These are phyloP conservation scores for Podaxis sp. DNA, from an alignment of 768 basidiomycete species.

Conservation along the genomic window DNA sequence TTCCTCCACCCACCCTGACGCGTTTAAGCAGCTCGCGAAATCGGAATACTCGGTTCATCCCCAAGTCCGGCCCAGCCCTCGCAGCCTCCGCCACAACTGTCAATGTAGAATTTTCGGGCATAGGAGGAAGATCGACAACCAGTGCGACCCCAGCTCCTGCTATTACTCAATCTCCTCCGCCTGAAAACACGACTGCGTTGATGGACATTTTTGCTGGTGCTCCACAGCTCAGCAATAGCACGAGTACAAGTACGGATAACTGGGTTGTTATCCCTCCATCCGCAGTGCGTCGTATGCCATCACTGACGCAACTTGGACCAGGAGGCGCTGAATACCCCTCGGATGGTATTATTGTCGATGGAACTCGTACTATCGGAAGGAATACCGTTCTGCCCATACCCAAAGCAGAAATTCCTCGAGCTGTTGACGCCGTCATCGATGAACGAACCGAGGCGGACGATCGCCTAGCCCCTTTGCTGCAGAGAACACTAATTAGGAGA, in stretches of 20 bases:
- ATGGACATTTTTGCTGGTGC: conserved; percentile 96
- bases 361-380: conserved; percentile 15
- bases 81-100: conserved; percentile 89
- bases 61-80: conserved; percentile 80
- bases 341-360: background rate
- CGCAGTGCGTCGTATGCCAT: conserved; percentile 21
- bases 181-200: conserved; percentile 30
- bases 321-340: background rate
- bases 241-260: conserved; percentile 39
- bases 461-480: conserved; percentile 47
- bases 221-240: conserved; percentile 33
- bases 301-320: conserved; percentile 9
- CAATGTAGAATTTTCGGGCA: conserved; percentile 91
- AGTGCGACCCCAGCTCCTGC: conserved; percentile 28
- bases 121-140: conserved; percentile 41
- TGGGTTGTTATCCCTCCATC: conserved; percentile 67
- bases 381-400: conserved; percentile 19
- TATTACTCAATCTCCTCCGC: conserved; percentile 1
- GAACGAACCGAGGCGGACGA: conserved; percentile 39
- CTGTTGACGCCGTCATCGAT: conserved; percentile 79
- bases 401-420: conserved; percentile 44
- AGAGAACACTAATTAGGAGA: conserved; percentile 67
- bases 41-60: conserved; percentile 46
- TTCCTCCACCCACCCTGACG: conserved; percentile 11
- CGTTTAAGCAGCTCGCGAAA: conserved; percentile 23